phyloP scores from a whole-genome alignment of 2,329 filamentous ascomycete species.

The Colletotrichum brevisporum region DNA sequence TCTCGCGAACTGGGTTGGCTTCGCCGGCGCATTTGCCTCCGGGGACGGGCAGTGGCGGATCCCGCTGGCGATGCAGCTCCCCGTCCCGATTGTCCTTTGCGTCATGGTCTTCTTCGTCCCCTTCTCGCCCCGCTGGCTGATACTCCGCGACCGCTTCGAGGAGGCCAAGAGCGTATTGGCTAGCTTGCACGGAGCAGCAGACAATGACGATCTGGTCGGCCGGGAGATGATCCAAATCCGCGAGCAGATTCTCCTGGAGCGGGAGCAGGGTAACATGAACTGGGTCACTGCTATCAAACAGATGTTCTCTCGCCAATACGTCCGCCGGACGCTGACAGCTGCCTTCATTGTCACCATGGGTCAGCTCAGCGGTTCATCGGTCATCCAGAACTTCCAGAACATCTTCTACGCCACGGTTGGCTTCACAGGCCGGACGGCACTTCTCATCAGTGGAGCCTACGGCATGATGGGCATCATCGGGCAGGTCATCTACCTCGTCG shows the following conservation, averaged over 20 bases:
- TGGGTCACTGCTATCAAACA: conserved; percentile 38
- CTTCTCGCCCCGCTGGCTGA: conserved; percentile 46
- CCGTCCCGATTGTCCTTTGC: conserved; percentile 42
- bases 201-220: conserved; percentile 43
- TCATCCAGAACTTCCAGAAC: conserved; percentile 55
- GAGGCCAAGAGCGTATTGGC: conserved; percentile 40
- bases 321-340: conserved; percentile 50
- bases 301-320: conserved; percentile 46
- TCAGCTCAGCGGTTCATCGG: conserved; percentile 51
- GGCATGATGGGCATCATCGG: conserved; percentile 55
- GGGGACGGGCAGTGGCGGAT: conserved; percentile 49
- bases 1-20: conserved; percentile 51
- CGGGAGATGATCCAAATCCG: conserved; percentile 48
- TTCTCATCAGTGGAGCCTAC: conserved; percentile 53
- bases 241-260: conserved; percentile 48
- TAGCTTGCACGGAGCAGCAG: conserved; percentile 42
- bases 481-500: conserved; percentile 49
- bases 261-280: conserved; percentile 39
- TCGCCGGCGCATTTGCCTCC: conserved; percentile 49
- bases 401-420: conserved; percentile 53
- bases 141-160: conserved; percentile 39
- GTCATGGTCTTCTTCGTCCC: conserved; percentile 44
- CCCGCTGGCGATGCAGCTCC: conserved; percentile 45
- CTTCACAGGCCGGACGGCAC: conserved; percentile 47
- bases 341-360: conserved; percentile 52